Conservation (phyloP, 148 eudicot genomes). For the Silene uniflora region DNA sequence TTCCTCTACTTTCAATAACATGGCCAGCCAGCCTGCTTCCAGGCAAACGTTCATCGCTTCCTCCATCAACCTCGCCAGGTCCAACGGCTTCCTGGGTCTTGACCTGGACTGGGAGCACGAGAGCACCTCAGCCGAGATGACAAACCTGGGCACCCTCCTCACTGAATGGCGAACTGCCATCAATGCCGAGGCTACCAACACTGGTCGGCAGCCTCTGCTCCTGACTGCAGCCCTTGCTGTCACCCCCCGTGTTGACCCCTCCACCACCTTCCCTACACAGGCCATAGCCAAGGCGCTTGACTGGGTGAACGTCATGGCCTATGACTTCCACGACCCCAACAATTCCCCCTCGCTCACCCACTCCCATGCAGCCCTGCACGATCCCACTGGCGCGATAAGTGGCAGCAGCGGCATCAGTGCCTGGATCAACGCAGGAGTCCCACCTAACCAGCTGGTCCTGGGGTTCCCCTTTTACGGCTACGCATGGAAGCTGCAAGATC, state of each 20-base stretch:
- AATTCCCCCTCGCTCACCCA: constrained; percentile 19
- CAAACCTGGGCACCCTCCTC: constrained; percentile 34
- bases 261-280: constrained; percentile 10
- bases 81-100: constrained; percentile 39
- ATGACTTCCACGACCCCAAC: constrained; percentile 38
- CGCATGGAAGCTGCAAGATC: constrained; percentile 34
- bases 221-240: constrained; percentile 45
- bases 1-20: constrained; percentile 16
- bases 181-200: constrained; percentile 22
- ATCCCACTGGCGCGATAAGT: constrained; percentile 34
- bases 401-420: constrained; percentile 33
- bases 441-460: constrained; percentile 31
- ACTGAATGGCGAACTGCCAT: constrained; percentile 49
- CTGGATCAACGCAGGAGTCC: constrained; percentile 38
- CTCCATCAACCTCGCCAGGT: constrained; percentile 39
- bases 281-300: constrained; percentile 31
- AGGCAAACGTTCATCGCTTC: constrained; percentile 51
- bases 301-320: constrained; percentile 55
- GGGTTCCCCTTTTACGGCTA: constrained; percentile 56
- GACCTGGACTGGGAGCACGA: constrained; percentile 66
- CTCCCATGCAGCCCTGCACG: constrained; percentile 32
- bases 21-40: constrained; percentile 39
- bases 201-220: constrained; percentile 26
- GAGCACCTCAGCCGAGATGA: constrained; percentile 30
- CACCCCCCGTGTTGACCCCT: constrained; percentile 15